Base-by-base conservation (phyloP, 331 rosid genomes). In the Malus hybrid region DNA sequence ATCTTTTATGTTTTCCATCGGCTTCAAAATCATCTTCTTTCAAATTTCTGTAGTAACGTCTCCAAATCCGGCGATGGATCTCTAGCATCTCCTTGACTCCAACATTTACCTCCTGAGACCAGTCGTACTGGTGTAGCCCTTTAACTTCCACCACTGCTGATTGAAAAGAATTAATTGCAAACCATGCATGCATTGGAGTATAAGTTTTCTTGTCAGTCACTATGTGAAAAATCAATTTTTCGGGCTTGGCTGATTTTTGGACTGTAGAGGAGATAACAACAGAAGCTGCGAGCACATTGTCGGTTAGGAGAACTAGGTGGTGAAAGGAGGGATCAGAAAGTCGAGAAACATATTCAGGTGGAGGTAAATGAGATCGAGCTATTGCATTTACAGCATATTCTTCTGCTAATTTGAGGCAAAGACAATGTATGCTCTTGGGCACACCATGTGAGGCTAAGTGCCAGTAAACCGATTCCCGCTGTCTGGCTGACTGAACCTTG, bases 171-270 rank as follows among this genome's bases (percentile, higher is more conserved):
- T 89, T 86, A 70, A 81, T 82, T 73, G 98, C 97, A 83, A 93
- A 93, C 98, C 97, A 93, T n/a, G 98, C 91, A 79, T 93, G 97
- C 98, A 93, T 91, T 57, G 97, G 84, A 61, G 93, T 88, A 69
- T 86, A 93, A 48, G 98, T 93, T 74, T 93, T 88, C 87, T 89
- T 91, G 82, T 93, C 97, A 2, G 97, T 93, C 69, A 93, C 88
- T 34, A 93, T 87, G 79, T 93, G 98, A 79, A 93, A 89, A 63
- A 91, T 89, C 80, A 93, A 71, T 3, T 85, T 91, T 70, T 84
- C 89, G 7, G 97, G 97, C 79, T 82, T 81, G 79, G 80, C 84
- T 10, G 97, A 91, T 73, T 75, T 88, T 78, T 87, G 84, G 75
- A 89, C 58, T 1, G 97, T 74, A 62, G 98, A 91, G 39, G 91